Percentiles rank a stretch among this genome's conserved stretches.
Conservation (phyloP, 805 yeast genomes). For the Scheffersomyces ergatensis region DNA sequence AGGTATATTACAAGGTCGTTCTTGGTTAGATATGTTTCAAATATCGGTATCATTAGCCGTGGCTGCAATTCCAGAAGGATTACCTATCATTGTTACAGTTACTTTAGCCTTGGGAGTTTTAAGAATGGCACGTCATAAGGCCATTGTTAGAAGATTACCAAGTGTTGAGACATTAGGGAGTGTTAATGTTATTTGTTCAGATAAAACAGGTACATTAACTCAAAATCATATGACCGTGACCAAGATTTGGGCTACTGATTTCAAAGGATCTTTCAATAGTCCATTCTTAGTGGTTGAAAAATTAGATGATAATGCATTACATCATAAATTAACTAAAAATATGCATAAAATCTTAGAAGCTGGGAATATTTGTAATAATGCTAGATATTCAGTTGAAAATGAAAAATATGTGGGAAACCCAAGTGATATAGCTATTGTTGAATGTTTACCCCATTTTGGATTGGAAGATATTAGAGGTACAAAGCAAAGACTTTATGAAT, state of each 20-base stretch:
- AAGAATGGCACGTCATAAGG: slow-evolving; percentile 92
- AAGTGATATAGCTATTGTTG: slow-evolving; percentile 88
- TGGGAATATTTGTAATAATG: slow-evolving; percentile 75
- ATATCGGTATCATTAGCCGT: slow-evolving; percentile 96
- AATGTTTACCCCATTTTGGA: slow-evolving; percentile 67
- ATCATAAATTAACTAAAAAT: slow-evolving; percentile 51
- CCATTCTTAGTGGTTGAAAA: slow-evolving; percentile 49
- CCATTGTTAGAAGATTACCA: slow-evolving; percentile 91
- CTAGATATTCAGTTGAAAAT: slow-evolving; percentile 64
- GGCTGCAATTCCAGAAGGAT: slow-evolving; percentile 98
- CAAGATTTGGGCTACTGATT: slow-evolving; percentile 73
- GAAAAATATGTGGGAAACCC: slow-evolving; percentile 86
- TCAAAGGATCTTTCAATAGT: slow-evolving; percentile 38
- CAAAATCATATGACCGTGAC: slow-evolving; percentile 90
- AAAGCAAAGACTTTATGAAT: slow-evolving; percentile 61
- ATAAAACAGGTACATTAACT: slow-evolving; percentile 82
- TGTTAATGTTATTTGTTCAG: slow-evolving; percentile 89
- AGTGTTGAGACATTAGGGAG: slow-evolving; percentile 94
- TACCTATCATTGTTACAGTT: slow-evolving; percentile 97
- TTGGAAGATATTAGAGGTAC: slow-evolving; percentile 67
- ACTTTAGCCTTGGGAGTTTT: slow-evolving; percentile 94
- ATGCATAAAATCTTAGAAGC: slow-evolving; percentile 55
- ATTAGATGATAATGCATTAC: slow-evolving; percentile 36
- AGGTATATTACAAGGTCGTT: slow-evolving; percentile 88
- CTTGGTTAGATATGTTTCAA: slow-evolving; percentile 97